These are phyloP conservation scores for Brassica juncea DNA, from an alignment of 345 rosid genomes.

Conservation along the genomic window DNA sequence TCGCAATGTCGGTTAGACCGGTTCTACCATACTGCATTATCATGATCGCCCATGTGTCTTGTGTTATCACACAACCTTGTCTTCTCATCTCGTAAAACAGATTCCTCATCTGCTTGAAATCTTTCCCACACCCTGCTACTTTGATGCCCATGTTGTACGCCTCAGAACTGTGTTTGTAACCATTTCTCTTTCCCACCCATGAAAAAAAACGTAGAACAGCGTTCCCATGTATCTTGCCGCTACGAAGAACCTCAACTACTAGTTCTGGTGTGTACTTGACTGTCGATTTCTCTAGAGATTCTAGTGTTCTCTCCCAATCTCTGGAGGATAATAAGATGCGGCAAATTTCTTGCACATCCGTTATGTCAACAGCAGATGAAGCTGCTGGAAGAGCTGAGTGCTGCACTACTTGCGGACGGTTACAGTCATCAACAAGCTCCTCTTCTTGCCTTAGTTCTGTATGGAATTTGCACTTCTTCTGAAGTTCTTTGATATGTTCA, in stretches of 20 bases:
- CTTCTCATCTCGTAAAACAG: conserved; percentile 83
- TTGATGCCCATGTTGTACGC: conserved; percentile 91
- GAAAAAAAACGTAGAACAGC: conserved; percentile 67
- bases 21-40: conserved; percentile 83
- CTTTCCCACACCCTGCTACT: conserved; percentile 75
- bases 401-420: conserved; percentile 23
- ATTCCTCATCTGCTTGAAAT: conserved; percentile 78
- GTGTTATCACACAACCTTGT: conserved; percentile 54
- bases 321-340: conserved; percentile 44
- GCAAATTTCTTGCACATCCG: conserved; percentile 52
- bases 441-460: conserved; percentile 24
- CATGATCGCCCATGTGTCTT: conserved; percentile 86
- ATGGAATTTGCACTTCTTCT: conserved; percentile 34
- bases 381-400: conserved; percentile 28
- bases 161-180: conserved; percentile 63
- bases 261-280: conserved; percentile 68
- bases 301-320: conserved; percentile 51
- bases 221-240: conserved; percentile 50
- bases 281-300: conserved; percentile 52
- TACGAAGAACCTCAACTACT: conserved; percentile 53
- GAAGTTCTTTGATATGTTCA: conserved; percentile 55
- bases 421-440: conserved; percentile 24
- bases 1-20: conserved; percentile 75
- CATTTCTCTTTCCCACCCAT: conserved; percentile 68
- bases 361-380: conserved; percentile 39